Evolutionary conservation across 257 asterid genomes (phyloP).

Genomic region (Nicotiana benthamiana): DNA sequence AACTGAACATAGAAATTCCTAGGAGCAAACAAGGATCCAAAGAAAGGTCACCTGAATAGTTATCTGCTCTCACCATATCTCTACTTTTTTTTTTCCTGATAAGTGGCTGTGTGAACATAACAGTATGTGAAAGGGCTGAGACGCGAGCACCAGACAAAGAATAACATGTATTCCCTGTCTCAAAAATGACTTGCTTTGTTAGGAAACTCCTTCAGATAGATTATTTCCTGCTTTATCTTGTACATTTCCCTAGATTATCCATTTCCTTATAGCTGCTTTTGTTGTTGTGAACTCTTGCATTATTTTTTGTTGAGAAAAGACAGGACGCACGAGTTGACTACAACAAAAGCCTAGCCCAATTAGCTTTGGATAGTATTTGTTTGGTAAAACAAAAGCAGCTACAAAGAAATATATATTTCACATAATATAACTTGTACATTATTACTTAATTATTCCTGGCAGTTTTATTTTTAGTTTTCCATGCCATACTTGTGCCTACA

Average conservation of each 20-base stretch:
- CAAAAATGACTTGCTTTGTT: neutral
- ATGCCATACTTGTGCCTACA: neutral
- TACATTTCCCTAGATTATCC: neutral
- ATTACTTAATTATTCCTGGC: neutral
- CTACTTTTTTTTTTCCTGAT: neutral
- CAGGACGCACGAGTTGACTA: neutral
- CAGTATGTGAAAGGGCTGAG: neutral
- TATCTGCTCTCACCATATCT: neutral
- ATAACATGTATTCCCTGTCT: neutral
- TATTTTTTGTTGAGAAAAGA: neutral
- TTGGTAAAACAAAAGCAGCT: neutral
- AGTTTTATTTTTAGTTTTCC: neutral
- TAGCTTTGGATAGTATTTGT: neutral
- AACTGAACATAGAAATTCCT: neutral
- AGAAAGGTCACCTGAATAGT: neutral
- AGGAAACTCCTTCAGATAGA: neutral
- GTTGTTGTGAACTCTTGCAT: neutral
- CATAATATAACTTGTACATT: neutral
- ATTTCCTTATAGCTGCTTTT: neutral
- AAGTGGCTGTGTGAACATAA: neutral
- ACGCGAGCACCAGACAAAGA: neutral
- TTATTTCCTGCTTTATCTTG: neutral
- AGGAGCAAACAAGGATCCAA: neutral
- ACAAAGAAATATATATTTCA: neutral
- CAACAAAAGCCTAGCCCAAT: neutral